These are phyloP conservation scores for Dryas drummondii DNA, from an alignment of 306 rosid genomes.

Conservation along the genomic window DNA sequence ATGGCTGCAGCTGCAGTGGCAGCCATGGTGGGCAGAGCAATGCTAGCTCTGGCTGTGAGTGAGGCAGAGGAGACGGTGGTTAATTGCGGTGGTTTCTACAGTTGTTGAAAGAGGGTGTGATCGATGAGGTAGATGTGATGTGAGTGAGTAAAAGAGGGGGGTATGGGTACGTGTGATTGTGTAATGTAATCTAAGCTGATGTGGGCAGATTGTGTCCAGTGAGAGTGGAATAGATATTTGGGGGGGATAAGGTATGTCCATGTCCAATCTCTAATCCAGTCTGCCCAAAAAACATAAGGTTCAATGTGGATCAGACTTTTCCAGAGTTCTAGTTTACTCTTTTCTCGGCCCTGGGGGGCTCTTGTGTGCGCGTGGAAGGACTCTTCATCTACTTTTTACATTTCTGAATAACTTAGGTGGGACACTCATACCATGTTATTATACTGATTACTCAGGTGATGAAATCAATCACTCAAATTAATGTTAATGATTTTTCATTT, in stretches of 20 bases:
- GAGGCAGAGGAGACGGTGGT: neutral
- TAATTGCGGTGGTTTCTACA: conserved; percentile 1
- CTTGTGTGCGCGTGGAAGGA: neutral
- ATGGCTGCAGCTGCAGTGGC: conserved; percentile 61
- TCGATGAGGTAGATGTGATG: conserved; percentile 7
- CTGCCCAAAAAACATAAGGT: neutral
- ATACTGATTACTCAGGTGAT: no score
- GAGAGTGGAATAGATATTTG: conserved; percentile 28
- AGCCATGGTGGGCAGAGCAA: conserved; percentile 45
- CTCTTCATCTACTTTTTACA: no score
- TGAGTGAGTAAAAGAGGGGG: conserved; percentile 16
- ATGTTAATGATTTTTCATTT: no score
- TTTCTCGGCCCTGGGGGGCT: neutral
- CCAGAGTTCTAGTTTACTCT: neutral
- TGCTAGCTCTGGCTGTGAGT: neutral
- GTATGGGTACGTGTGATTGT: no score
- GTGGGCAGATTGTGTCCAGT: conserved; percentile 62
- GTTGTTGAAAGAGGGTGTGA: neutral
- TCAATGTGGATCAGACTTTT: neutral
- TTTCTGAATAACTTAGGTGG: no score
- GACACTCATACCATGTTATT: no score
- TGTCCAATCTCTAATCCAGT: neutral
- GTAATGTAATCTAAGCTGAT: conserved; percentile 10
- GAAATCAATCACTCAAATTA: no score
- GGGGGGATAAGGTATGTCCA: conserved; percentile 48